Percentiles rank a stretch among this genome's conserved stretches.
phyloP scores from a whole-genome alignment of 2,329 filamentous ascomycete genomes.

The Aspergillaceae sp. region DNA sequence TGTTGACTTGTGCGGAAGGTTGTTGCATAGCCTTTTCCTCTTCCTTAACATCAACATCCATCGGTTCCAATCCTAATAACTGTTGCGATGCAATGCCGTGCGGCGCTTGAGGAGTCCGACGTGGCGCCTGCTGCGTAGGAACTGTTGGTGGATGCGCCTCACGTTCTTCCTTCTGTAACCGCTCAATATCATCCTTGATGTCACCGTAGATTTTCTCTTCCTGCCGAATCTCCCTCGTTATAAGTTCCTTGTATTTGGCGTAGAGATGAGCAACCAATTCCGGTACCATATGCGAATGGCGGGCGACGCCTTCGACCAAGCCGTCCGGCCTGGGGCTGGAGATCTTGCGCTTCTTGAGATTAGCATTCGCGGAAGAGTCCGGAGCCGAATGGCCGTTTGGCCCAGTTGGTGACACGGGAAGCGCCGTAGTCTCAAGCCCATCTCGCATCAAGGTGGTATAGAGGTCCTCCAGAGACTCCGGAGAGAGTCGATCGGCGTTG shows the following conservation, averaged over 20 bases:
- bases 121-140: constrained; percentile 1
- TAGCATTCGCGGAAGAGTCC: constrained; percentile 28
- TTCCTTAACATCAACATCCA: constrained; percentile 22
- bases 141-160: constrained; percentile 28
- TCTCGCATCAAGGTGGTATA: constrained; percentile 70
- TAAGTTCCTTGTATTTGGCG: constrained; percentile 60
- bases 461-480: constrained; percentile 68
- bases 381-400: constrained; percentile 21
- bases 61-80: constrained; percentile 9
- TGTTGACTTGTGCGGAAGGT: constrained; percentile 4
- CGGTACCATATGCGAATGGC: constrained; percentile 61
- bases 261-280: constrained; percentile 66
- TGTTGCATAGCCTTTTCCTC: constrained; percentile 10
- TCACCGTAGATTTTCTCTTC: constrained; percentile 61
- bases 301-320: constrained; percentile 53
- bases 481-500: constrained; percentile 63
- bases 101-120: background rate
- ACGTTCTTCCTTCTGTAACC: constrained; percentile 55
- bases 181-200: constrained; percentile 58
- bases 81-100: background rate
- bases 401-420: constrained; percentile 19
- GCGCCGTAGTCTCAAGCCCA: constrained; percentile 48
- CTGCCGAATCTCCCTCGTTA: constrained; percentile 61
- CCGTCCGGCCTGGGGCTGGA: constrained; percentile 55
- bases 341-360: constrained; percentile 66